phyloP scores from a whole-genome alignment of 768 basidiomycete genomes.

The Clitopilus hobsonii region DNA sequence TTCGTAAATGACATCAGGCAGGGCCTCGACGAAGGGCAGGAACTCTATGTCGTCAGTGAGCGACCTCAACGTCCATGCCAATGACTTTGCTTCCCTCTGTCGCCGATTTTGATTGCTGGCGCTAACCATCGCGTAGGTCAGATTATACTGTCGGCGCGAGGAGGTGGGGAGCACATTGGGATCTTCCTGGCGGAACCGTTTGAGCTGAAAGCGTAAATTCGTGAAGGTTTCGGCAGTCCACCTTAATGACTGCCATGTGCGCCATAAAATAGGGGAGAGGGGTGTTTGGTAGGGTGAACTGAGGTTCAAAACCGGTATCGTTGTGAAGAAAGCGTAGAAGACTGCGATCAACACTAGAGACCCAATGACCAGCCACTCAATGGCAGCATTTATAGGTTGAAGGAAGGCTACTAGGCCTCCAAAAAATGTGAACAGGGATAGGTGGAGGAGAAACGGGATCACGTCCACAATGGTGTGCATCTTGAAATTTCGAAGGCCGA shows the following conservation, averaged over 20 bases:
- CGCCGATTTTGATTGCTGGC: conserved; percentile 11
- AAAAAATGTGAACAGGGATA: background rate
- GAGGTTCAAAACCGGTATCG: conserved; percentile 26
- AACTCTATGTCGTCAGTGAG: conserved; percentile 27
- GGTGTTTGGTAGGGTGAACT: conserved; percentile 32
- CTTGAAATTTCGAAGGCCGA: background rate
- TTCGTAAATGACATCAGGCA: background rate
- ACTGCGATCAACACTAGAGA: conserved; percentile 2
- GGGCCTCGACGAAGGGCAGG: conserved; percentile 27
- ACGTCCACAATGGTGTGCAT: background rate
- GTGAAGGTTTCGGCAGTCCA: background rate
- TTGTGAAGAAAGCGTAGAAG: conserved; percentile 25
- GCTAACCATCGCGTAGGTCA: background rate
- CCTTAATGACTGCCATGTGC: conserved; percentile 9
- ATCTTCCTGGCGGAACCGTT: conserved; percentile 24
- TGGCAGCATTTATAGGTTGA: background rate
- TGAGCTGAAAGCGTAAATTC: conserved; percentile 13
- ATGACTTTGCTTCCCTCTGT: conserved; percentile 29
- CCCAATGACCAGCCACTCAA: background rate
- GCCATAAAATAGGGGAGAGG: conserved; percentile 25
- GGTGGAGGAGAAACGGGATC: background rate
- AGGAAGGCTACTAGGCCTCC: background rate
- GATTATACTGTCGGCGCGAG: background rate
- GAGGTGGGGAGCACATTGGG: background rate
- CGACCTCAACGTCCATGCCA: conserved; percentile 29